A percentile compares a stretch with the other conserved stretches of the same genome.
Evolutionary conservation across 768 basidiomycete genomes (phyloP).

Genomic region (Tricholoma sp.): DNA sequence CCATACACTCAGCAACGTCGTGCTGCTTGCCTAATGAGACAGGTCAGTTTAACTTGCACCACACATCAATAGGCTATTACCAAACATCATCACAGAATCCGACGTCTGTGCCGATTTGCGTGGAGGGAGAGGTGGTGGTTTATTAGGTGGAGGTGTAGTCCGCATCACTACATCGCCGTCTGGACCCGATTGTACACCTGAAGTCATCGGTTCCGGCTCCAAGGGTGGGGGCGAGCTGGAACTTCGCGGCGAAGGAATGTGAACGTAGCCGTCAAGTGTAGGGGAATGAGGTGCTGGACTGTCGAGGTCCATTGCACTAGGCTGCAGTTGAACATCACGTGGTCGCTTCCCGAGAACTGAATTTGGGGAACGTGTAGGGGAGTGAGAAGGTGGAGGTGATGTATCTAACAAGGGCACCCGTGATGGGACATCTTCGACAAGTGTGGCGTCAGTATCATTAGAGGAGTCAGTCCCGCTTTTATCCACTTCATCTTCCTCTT

Average conservation of each 20-base stretch:
- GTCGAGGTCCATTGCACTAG: slow-evolving; percentile 56
- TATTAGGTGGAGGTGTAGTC: slow-evolving; percentile 22
- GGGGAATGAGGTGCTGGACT: slow-evolving; percentile 32
- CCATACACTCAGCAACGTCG: slow-evolving; percentile 98
- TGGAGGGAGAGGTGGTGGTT: slow-evolving; percentile 54
- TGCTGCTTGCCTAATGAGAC: slow-evolving; percentile 76
- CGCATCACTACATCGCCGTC: slow-evolving; percentile 35
- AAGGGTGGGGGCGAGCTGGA: slow-evolving; percentile 24
- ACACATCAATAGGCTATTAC: slow-evolving; percentile 33
- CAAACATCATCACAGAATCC: slow-evolving; percentile 88
- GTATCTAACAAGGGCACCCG: slow-evolving; percentile 25
- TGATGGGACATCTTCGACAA: slow-evolving; percentile 68
- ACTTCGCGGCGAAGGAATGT: slow-evolving; percentile 23
- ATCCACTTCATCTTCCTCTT: slow-evolving; percentile 77
- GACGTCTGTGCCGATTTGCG: slow-evolving; percentile 46
- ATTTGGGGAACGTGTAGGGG: slow-evolving; percentile 33
- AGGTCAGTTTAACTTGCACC: slow-evolving; percentile 1
- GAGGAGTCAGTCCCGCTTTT: slow-evolving; percentile 74
- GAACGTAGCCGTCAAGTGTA: slow-evolving; percentile 29
- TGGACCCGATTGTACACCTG: slow-evolving; percentile 18
- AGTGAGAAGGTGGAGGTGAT: slow-evolving; percentile 18
- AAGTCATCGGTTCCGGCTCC: slow-evolving; percentile 29
- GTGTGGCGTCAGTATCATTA: slow-evolving; percentile 83
- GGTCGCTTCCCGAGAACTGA: slow-evolving; percentile 69
- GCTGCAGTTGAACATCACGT: slow-evolving; percentile 41